Percentiles rank a stretch among this genome's conserved stretches.
Evolutionary conservation across 208 protist species (phyloP).

Genomic region (Acanthamoeba divionensis): DNA sequence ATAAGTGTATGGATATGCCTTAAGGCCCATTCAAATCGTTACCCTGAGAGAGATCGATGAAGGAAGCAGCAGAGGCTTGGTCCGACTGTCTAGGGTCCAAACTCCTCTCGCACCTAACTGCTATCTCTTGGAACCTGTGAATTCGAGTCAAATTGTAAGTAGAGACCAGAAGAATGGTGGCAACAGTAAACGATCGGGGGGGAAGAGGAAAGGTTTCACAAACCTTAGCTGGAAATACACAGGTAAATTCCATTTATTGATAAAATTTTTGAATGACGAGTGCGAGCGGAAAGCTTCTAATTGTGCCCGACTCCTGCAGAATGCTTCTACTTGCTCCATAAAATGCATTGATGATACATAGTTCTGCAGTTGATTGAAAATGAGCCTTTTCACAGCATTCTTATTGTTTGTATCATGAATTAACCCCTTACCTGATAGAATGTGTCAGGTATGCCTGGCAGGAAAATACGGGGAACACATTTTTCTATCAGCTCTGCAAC

Average conservation of each 20-base stretch:
- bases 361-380: constrained; percentile 34
- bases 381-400: not conserved
- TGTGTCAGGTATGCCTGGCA: constrained; percentile 15
- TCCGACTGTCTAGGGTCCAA: not conserved
- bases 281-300: not conserved
- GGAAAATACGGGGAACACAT: constrained; percentile 5
- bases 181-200: not conserved
- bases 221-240: constrained; percentile 42
- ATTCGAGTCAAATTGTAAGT: too few relatives aligned
- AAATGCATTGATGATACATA: constrained; percentile 31
- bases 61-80: not conserved
- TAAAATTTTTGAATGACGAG: not conserved
- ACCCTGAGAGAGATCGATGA: constrained; percentile 1
- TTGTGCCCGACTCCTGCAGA: not conserved
- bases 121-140: constrained; percentile 40
- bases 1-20: not conserved
- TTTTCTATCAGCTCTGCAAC: not conserved
- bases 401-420: not conserved
- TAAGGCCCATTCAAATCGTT: not conserved
- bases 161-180: not conserved
- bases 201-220: not conserved
- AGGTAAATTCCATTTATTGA: constrained; percentile 41
- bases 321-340: not conserved
- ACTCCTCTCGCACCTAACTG: not conserved
- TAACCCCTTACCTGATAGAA: not conserved